These are phyloP conservation scores for Cadophora sp. DNA, from an alignment of 2,329 filamentous ascomycete genomes.

Conservation along the genomic window DNA sequence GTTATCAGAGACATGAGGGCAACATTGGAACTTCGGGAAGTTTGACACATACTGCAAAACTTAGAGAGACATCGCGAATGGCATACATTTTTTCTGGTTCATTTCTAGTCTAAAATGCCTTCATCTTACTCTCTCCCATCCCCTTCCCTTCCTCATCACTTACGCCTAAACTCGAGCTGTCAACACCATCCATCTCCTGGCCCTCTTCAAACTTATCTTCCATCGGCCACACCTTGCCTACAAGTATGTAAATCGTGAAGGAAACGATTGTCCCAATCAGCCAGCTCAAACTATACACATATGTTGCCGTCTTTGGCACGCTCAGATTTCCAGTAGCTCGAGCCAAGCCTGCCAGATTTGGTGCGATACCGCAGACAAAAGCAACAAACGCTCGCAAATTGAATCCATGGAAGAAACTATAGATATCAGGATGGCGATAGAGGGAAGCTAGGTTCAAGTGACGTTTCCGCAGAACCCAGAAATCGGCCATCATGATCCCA, in stretches of 20 bases:
- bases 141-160: slow-evolving; percentile 29
- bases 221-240: slow-evolving; percentile 35
- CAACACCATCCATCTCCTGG: slow-evolving; percentile 26
- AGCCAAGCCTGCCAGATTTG: slow-evolving; percentile 35
- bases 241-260: slow-evolving; percentile 28
- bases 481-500: slow-evolving; percentile 48
- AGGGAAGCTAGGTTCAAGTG: slow-evolving; percentile 46
- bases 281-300: slow-evolving; percentile 40
- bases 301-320: slow-evolving; percentile 35
- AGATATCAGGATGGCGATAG: slow-evolving; percentile 40
- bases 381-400: slow-evolving; percentile 36
- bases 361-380: slow-evolving; percentile 34
- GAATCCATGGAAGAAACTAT: slow-evolving; percentile 34
- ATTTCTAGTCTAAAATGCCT: slow-evolving; percentile 6
- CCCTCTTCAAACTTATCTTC: slow-evolving; percentile 33
- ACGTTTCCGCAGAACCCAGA: slow-evolving; percentile 43
- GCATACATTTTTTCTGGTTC: not conserved
- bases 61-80: not conserved
- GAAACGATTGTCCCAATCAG: slow-evolving; percentile 35
- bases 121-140: slow-evolving; percentile 17
- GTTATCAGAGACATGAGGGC: no score
- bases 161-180: slow-evolving; percentile 22
- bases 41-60: no score
- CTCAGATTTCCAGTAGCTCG: slow-evolving; percentile 32
- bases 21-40: no score